These are phyloP conservation scores for Cercospora zeina DNA, from an alignment of 2,329 filamentous ascomycete genomes.

Conservation along the genomic window DNA sequence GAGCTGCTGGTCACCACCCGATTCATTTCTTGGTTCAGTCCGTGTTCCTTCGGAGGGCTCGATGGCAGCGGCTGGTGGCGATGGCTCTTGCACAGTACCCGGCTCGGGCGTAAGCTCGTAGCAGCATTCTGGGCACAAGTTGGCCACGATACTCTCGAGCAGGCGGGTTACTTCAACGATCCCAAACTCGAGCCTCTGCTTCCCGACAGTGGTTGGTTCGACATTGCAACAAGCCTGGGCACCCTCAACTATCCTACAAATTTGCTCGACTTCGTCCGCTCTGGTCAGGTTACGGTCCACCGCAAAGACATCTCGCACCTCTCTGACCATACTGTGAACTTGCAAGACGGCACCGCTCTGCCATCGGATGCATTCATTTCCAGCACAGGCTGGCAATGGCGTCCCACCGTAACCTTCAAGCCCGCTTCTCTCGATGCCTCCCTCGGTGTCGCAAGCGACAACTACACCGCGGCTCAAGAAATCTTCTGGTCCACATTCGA, in stretches of 20 bases:
- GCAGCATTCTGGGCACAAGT: constrained; percentile 17
- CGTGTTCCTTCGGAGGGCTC: constrained; percentile 10
- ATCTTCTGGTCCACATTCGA: constrained; percentile 16
- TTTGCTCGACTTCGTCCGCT: constrained; percentile 19
- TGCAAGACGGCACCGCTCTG: constrained; percentile 13
- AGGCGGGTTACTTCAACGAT: constrained; percentile 16
- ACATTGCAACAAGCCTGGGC: constrained; percentile 19
- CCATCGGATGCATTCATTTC: constrained; percentile 19
- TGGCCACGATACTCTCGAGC: constrained; percentile 10
- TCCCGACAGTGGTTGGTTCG: constrained; percentile 21
- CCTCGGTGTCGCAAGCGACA: constrained; percentile 20
- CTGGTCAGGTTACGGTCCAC: constrained; percentile 21
- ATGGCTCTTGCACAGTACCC: constrained; percentile 20
- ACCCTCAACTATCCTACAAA: constrained; percentile 20
- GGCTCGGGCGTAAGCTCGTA: constrained; percentile 18
- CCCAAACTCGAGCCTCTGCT: constrained; percentile 7
- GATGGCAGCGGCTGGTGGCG: constrained; percentile 25
- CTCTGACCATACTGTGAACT: constrained; percentile 16
- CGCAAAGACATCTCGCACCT: constrained; percentile 21
- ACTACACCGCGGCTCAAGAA: constrained; percentile 16
- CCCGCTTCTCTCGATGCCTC: constrained; percentile 16
- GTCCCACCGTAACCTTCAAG: constrained; percentile 18
- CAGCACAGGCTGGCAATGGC: constrained; percentile 24
- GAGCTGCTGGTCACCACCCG: constrained; percentile 22
- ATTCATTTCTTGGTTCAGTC: constrained; percentile 21